Conservation (phyloP, 768 basidiomycete species). For the Lentinula guzmanii region DNA sequence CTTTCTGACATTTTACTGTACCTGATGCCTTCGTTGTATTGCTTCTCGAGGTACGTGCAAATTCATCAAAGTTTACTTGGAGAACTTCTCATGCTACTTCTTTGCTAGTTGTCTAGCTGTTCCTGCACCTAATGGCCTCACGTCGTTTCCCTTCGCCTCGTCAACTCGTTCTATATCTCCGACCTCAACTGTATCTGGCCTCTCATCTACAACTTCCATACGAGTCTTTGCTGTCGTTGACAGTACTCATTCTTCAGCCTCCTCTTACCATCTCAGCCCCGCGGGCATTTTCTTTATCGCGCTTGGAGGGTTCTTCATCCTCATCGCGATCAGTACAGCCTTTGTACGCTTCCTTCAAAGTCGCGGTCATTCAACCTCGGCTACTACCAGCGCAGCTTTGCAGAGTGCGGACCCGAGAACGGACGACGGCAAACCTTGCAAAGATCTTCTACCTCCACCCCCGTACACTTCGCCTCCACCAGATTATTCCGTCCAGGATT, state of each 20-base stretch:
- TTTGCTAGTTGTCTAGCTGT: not conserved
- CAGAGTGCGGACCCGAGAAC: not conserved
- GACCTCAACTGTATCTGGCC: not conserved
- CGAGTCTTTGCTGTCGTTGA: not conserved
- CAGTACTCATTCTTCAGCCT: not conserved
- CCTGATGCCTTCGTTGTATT: not conserved
- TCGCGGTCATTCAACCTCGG: not conserved
- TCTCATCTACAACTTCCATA: not conserved
- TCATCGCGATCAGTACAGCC: not conserved
- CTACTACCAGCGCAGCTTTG: not conserved
- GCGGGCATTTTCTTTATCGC: not conserved
- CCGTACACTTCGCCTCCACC: slow-evolving; percentile 1
- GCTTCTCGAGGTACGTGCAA: not conserved
- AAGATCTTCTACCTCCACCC: not conserved
- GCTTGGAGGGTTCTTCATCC: not conserved
- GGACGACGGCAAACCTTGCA: not conserved
- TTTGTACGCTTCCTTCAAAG: not conserved
- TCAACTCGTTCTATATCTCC: not conserved
- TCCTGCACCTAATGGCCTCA: not conserved
- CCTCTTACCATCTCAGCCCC: not conserved
- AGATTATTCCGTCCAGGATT: not conserved
- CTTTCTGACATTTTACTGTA: not conserved
- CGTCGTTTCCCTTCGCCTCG: not conserved
- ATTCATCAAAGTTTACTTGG: not conserved
- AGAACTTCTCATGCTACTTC: not conserved